Base-by-base conservation (phyloP, 2,329 filamentous ascomycete species). In the Epicoccum sorghinum region DNA sequence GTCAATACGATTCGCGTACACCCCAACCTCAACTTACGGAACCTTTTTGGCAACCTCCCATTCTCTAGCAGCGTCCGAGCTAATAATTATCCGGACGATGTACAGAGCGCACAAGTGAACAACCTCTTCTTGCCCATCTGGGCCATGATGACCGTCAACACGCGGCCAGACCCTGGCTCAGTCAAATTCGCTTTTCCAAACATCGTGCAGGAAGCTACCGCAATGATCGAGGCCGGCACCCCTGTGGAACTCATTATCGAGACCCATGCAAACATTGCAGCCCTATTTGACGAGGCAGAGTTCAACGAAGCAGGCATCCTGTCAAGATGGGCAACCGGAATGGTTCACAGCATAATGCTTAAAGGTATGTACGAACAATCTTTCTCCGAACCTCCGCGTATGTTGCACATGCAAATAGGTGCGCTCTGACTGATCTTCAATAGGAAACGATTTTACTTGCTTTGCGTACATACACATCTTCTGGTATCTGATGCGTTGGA, bases 401-500 rank as follows among this genome's bases (percentile, higher is more conserved):
- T 3, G 24, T 13, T 14, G 5, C 13, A 14, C 14, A 32, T 42
- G 7, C 5, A 29, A 9, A 9, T 29, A 6, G 9, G 9, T 7
- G 27, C 9, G 27, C 6, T 9, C 9, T 29, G 6, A n/a, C 7
- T 32, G 4, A 13, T 41, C 44, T n/a, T 4, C 4, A 4, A 33
- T 14, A 67, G 63, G 63, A 13, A 59, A 65, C 39, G 54, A 62
- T 12, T 67, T 66, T 12, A 66, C 65, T n/a, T 63, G 63, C 45
- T 62, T 65, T 24, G 60, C 60, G 22, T 64, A 49, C 25, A 67
- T 67, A 63, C 61, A 67, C 32, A 10, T 61, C 0, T 61, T 61
- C 43, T 67, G 65, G 65, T 65, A 55, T 24, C 44, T 67, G 0
- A 65, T 61, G 60, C 54, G 65, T 29, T 67, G 65, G 65, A 66